phyloP scores from a whole-genome alignment of 2,329 filamentous ascomycete genomes.

The Mycogone perniciosa region DNA sequence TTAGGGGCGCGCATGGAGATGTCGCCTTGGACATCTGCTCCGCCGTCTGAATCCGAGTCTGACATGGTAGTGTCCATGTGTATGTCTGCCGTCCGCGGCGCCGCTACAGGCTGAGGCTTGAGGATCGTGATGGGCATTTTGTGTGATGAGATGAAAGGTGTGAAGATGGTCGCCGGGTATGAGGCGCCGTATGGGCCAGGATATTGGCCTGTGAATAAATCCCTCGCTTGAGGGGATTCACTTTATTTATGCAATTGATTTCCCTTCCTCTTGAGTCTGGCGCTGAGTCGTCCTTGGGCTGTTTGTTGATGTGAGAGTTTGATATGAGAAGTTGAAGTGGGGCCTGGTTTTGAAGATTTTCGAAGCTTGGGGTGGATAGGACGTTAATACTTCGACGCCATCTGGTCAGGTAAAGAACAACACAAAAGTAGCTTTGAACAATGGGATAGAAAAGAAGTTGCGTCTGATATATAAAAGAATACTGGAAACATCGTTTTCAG shows the following conservation, averaged over 20 bases:
- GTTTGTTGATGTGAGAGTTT: slow-evolving; percentile 3
- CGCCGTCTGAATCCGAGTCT: slow-evolving; percentile 40
- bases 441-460: not conserved
- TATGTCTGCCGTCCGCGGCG: slow-evolving; percentile 11
- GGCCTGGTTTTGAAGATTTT: slow-evolving; percentile 23
- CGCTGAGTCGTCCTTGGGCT: not conserved
- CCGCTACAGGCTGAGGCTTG: slow-evolving; percentile 31
- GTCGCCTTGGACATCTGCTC: slow-evolving; percentile 40
- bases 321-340: slow-evolving; percentile 21
- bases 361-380: slow-evolving; percentile 5
- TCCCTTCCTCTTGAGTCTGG: not conserved
- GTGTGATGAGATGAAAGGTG: slow-evolving; percentile 9
- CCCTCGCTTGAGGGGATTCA: not conserved
- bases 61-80: slow-evolving; percentile 29
- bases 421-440: not conserved
- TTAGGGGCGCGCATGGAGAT: slow-evolving; percentile 39
- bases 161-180: slow-evolving; percentile 5
- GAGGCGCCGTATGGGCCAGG: not conserved
- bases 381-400: not conserved
- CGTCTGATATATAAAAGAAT: not conserved
- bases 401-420: too few species aligned
- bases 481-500: too few species aligned
- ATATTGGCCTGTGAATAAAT: not conserved
- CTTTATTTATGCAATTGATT: not conserved
- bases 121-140: slow-evolving; percentile 45